Evolutionary conservation across 2,329 filamentous ascomycete genomes (phyloP).

Genomic region (Ophiostoma tasmaniense): DNA sequence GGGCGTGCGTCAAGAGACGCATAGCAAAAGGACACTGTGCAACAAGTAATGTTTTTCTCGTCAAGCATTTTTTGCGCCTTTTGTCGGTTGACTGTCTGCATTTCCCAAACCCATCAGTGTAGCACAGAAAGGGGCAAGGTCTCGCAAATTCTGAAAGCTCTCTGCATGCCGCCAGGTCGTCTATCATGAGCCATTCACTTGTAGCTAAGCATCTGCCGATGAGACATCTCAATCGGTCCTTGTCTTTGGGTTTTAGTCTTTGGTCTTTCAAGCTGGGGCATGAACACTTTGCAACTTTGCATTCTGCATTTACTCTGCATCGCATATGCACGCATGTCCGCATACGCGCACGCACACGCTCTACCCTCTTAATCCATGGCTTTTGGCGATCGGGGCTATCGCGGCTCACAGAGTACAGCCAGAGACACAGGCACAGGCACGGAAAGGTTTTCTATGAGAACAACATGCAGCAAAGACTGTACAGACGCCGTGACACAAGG

Average conservation of each 20-base stretch:
- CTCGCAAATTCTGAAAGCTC: background rate
- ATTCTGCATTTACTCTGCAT: background rate
- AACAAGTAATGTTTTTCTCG: background rate
- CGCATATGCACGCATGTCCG: background rate
- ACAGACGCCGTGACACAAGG: background rate
- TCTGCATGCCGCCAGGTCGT: background rate
- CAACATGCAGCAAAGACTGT: background rate
- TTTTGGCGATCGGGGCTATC: background rate
- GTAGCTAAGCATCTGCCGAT: background rate
- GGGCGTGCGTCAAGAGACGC: background rate
- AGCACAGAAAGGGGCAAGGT: conserved; percentile 7
- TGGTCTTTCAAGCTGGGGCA: background rate
- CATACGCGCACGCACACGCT: background rate
- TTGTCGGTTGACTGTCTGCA: background rate
- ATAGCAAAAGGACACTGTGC: background rate
- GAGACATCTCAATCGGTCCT: background rate
- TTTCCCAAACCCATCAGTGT: background rate
- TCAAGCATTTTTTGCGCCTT: background rate
- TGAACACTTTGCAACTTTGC: background rate
- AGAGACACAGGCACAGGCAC: conserved; percentile 1
- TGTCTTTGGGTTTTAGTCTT: no score
- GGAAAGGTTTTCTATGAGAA: background rate
- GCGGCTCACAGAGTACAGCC: background rate
- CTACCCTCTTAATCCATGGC: background rate
- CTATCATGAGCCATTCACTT: background rate